A percentile compares a stretch with the other conserved stretches of the same genome.
phyloP scores from a whole-genome alignment of 257 asterid species.

The Gardenia jasminoides region DNA sequence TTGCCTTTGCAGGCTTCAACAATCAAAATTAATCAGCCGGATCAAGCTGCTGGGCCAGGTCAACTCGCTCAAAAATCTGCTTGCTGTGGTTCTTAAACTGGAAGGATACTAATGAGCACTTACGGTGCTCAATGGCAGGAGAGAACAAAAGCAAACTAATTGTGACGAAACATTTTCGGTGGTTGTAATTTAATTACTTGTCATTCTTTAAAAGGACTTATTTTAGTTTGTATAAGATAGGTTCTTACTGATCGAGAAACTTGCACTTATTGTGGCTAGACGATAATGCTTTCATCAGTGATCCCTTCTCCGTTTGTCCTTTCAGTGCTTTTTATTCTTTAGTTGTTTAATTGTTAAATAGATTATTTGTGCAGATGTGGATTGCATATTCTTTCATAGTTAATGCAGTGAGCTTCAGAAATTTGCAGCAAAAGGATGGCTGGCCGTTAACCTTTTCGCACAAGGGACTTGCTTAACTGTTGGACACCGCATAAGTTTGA shows the following conservation, averaged over 20 bases:
- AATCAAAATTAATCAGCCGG: slow-evolving; percentile 40
- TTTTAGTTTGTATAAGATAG: slow-evolving; percentile 40
- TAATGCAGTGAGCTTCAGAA: background rate
- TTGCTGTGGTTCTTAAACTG: slow-evolving; percentile 38
- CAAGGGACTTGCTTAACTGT: too few species aligned
- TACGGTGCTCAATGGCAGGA: slow-evolving; percentile 6
- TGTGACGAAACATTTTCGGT: slow-evolving; percentile 26
- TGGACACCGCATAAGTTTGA: too few species aligned
- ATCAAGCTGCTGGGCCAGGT: slow-evolving; percentile 25
- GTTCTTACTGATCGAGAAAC: slow-evolving; percentile 31
- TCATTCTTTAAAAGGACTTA: slow-evolving; percentile 30
- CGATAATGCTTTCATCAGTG: background rate
- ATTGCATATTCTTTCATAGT: background rate
- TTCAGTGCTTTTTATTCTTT: background rate
- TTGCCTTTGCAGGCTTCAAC: slow-evolving; percentile 34
- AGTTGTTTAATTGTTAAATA: background rate
- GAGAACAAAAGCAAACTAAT: slow-evolving; percentile 18
- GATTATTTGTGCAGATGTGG: background rate
- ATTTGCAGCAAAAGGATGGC: background rate
- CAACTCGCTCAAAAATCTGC: slow-evolving; percentile 36
- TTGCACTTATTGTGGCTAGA: slow-evolving; percentile 1
- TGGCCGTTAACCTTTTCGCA: background rate
- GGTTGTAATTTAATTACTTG: slow-evolving; percentile 30
- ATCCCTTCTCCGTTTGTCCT: background rate
- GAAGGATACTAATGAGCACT: background rate